Evolutionary conservation across 768 basidiomycete species (phyloP), one percentile per base, ranked within the genome.

Genomic region (Panellus pusillus): DNA sequence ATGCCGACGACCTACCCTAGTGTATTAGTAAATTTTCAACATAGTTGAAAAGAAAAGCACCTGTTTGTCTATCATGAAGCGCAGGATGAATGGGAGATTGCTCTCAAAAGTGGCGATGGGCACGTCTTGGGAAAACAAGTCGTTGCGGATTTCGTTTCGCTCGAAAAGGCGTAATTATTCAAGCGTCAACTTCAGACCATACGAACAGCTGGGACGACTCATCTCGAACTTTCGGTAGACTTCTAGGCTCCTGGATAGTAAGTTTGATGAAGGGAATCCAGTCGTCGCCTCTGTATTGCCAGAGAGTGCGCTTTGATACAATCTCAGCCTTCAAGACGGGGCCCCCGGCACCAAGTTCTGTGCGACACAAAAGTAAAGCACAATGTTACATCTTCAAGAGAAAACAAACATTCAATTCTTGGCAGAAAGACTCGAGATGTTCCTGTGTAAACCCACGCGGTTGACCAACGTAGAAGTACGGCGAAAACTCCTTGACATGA

Each of bases 61-160:
- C 78, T 93, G 87, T 6, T 91, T 89, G 65, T 99, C 97, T 57
- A 99, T 96, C 97, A 99, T 99, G 70, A 98, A 98, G 8, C 97
- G 84, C 46, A 99, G 74, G 4, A 81, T 84, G 65, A 92, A 99
- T 0, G 83, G 84, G 50, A 99, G 91, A 65, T 98, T 98, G 63
- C 94, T 97, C 70, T 99, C 97, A 58, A 79, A 99, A 0, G 96
- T 98, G 27, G 83, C 53, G 14, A 84, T 72, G 24, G 77, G 69
- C 14, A 14, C 39, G 9, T 73, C 77, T 7, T 69, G 61, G 52
- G 83, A 89, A 24, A 89, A 69, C 54, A 77, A 82, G 54, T 82
- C 74, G 65, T 81, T 93, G 19, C 74, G 71, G 61, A 86, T 79
- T 71, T 91, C 86, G 35, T 84, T 89, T 52, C 83, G 75, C 61